These are phyloP conservation scores for Penicillium nucicola DNA, from an alignment of 495 filamentous ascomycete species.

Conservation along the genomic window DNA sequence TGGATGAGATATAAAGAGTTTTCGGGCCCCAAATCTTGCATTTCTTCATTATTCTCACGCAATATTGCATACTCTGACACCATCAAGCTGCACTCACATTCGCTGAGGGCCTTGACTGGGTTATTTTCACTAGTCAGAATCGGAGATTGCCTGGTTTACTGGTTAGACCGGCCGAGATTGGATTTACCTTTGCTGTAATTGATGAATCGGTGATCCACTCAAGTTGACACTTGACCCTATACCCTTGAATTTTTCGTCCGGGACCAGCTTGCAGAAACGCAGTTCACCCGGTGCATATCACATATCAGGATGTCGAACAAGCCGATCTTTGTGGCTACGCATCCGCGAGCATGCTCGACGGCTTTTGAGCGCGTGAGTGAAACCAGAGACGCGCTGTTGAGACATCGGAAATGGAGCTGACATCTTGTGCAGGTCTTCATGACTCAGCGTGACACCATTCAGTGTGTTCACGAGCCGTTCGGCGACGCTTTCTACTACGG, in stretches of 20 bases:
- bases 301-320: conserved; percentile 62
- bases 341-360: conserved; percentile 90
- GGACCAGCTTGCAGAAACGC: background rate
- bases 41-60: conserved; percentile 18
- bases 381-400: too few species aligned
- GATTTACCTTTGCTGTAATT: conserved; percentile 1
- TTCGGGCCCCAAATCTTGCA: conserved; percentile 3
- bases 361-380: conserved; percentile 86
- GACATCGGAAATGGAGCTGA: background rate
- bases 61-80: conserved; percentile 17
- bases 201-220: conserved; percentile 12
- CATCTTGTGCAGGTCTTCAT: conserved; percentile 76
- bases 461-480: conserved; percentile 91
- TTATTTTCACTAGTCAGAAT: background rate
- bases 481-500: conserved; percentile 96
- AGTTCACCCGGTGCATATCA: background rate
- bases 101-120: conserved; percentile 7
- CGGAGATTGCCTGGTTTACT: background rate
- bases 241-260: background rate
- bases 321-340: conserved; percentile 89
- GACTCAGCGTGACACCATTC: conserved; percentile 76
- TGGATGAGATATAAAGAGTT: conserved; percentile 10
- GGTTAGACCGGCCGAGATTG: background rate
- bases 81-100: conserved; percentile 20
- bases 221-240: conserved; percentile 17